Evolutionary conservation across 2,329 filamentous ascomycete genomes (phyloP).

Genomic region (Fusarium newnesense): DNA sequence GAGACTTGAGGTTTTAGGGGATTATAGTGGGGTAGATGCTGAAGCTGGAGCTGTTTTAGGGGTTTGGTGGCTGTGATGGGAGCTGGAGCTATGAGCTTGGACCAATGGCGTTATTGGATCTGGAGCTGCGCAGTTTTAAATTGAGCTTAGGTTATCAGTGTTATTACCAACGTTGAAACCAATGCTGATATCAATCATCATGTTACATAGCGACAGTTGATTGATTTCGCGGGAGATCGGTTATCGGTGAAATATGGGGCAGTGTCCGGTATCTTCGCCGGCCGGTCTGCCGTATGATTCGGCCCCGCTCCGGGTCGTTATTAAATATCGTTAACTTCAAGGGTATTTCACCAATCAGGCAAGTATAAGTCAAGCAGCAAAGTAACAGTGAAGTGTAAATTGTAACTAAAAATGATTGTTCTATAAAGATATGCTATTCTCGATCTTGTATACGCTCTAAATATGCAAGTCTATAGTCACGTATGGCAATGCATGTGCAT

Average conservation of each 20-base stretch:
- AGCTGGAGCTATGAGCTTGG: conserved; percentile 15
- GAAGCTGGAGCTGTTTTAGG: conserved; percentile 21
- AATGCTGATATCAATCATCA: not conserved
- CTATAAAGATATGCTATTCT: fast-evolving
- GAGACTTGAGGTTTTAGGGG: conserved; percentile 2
- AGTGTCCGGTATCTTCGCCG: not conserved
- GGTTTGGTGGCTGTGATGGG: conserved; percentile 5
- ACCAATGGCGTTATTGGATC: conserved; percentile 24
- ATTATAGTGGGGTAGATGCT: conserved; percentile 5
- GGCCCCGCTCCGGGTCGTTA: conserved; percentile 26
- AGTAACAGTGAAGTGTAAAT: not conserved
- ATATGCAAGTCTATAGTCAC: not conserved
- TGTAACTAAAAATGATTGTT: fast-evolving
- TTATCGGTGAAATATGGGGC: not conserved
- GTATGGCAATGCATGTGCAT: not conserved
- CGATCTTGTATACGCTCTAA: not conserved
- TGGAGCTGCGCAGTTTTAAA: not conserved
- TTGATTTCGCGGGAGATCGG: not conserved
- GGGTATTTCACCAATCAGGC: not conserved
- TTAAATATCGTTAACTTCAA: conserved; percentile 5
- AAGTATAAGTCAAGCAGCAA: not conserved
- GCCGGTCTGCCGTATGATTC: not conserved
- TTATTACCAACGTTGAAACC: not conserved
- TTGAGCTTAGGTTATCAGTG: not conserved
- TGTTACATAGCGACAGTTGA: not conserved